A percentile compares a stretch with the other conserved stretches of the same genome.
Evolutionary conservation across 805 yeast genomes (phyloP).

Genomic region (Saccharomycopsis sp.): DNA sequence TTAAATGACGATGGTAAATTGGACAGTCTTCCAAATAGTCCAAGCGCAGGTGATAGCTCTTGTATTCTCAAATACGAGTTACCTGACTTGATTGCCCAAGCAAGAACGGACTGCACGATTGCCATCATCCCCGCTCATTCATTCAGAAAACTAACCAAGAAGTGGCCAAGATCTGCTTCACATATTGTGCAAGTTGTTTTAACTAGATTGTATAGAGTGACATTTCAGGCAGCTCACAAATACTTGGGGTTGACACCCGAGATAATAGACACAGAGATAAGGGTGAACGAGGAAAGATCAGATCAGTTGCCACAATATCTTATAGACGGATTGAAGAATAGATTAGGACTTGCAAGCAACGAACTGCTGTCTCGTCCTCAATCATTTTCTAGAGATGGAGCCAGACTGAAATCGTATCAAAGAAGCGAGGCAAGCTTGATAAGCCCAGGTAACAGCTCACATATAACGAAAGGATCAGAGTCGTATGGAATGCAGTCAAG

Average conservation of each 20-base stretch:
- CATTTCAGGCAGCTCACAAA: conserved; percentile 81
- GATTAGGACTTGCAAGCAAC: no score
- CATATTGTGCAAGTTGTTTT: conserved; percentile 91
- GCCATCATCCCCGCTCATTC: conserved; percentile 88
- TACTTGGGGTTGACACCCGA: conserved; percentile 81
- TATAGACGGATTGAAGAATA: conserved; percentile 46
- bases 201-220: conserved; percentile 79
- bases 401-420: no score
- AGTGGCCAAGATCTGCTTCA: conserved; percentile 82
- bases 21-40: background rate
- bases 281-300: conserved; percentile 42
- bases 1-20: conserved; percentile 1
- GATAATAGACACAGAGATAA: conserved; percentile 65
- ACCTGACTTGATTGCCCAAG: conserved; percentile 58
- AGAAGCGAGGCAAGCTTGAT: no score
- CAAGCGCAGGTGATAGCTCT: background rate
- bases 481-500: no score
- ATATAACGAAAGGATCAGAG: no score
- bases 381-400: no score
- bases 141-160: conserved; percentile 58
- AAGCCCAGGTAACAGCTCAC: no score
- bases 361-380: no score
- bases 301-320: conserved; percentile 56
- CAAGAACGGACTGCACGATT: conserved; percentile 67
- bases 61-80: conserved; percentile 11